phyloP scores from a whole-genome alignment of 78 protist genomes.

The Speleostelium caveatum region DNA sequence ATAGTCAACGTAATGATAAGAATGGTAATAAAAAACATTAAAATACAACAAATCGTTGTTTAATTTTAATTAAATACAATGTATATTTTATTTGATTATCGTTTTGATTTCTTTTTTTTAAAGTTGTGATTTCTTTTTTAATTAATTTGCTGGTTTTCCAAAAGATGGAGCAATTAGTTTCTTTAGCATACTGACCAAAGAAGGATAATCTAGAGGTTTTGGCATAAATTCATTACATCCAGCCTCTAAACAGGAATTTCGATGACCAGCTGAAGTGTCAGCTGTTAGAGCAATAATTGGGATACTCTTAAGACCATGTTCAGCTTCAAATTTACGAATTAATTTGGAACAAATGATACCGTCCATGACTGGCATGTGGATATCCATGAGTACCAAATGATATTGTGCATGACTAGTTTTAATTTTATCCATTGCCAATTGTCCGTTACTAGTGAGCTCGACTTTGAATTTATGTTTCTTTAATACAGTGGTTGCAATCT shows the following conservation, averaged over 20 bases:
- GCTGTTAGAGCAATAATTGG: conserved; percentile 78
- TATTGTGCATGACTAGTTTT: conserved; percentile 7
- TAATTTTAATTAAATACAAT: too few species aligned
- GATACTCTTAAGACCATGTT: conserved; percentile 22
- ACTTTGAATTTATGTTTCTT: conserved; percentile 55
- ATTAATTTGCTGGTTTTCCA: too few species aligned
- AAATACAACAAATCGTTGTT: too few species aligned
- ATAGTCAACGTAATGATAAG: too few species aligned
- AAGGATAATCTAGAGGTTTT: conserved; percentile 67
- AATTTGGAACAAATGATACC: conserved; percentile 66
- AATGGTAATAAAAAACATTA: too few species aligned
- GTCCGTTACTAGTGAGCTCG: conserved; percentile 46
- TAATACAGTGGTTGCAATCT: conserved; percentile 57
- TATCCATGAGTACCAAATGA: conserved; percentile 60
- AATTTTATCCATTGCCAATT: conserved; percentile 52
- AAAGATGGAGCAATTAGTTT: conserved; percentile 3
- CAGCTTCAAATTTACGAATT: conserved; percentile 68
- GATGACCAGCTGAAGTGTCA: conserved; percentile 65
- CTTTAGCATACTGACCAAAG: conserved; percentile 30
- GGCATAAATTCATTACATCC: conserved; percentile 80
- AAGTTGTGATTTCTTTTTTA: too few species aligned
- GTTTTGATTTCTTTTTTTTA: too few species aligned
- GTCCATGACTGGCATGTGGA: conserved; percentile 83
- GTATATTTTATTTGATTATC: too few species aligned
- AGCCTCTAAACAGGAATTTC: conserved; percentile 64